Evolutionary conservation across 257 asterid genomes (phyloP), one percentile per base, ranked within the genome.

Genomic region (Penstemon barbatus): DNA sequence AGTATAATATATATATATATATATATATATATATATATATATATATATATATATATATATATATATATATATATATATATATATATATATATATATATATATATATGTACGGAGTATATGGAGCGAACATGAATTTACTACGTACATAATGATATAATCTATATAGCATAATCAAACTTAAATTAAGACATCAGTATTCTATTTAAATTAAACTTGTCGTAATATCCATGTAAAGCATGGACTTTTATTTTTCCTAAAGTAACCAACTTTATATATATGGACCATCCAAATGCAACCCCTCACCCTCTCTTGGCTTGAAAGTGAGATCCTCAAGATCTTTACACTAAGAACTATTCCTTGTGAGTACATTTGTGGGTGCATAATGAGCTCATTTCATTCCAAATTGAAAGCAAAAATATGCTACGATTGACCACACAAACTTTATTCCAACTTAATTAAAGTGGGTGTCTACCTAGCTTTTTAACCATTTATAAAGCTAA

Each of bases 371-470:
- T n/a, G 50, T 52, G 64, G 45, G 75, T 25, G 36, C 75, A 71
- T 53, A 11, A 19, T 62, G 63, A 61, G 63, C 69, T 52, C 63
- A 71, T 50, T 49, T 8, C 70, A 57, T 73, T 57, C 68, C 57
- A 72, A 61, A 57, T 46, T 44, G 54, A 70, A 70, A 40, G 39
- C 61, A 61, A n/a, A 13, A 42, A 58, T 7, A 65, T 48, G 43
- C 57, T n/a, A 3, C 55, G 49, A 43, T 48, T 66, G 36, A 61
- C 56, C 51, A 48, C 71, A 70, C 65, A 65, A 55, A 48, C 71
- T 77, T 65, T 15, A 7, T 19, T 73, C 46, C 64, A 69, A 19
- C 69, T 69, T 65, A 65, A 78, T 69, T 65, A 65, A 78, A 73
- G 72, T 66, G 53, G 57, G 55, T 38, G 65, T 48, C 46, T 45